Evolutionary conservation across 1,139 yeast species (phyloP), one percentile per base, ranked within the genome.

Genomic region (Hansenula anomala): DNA sequence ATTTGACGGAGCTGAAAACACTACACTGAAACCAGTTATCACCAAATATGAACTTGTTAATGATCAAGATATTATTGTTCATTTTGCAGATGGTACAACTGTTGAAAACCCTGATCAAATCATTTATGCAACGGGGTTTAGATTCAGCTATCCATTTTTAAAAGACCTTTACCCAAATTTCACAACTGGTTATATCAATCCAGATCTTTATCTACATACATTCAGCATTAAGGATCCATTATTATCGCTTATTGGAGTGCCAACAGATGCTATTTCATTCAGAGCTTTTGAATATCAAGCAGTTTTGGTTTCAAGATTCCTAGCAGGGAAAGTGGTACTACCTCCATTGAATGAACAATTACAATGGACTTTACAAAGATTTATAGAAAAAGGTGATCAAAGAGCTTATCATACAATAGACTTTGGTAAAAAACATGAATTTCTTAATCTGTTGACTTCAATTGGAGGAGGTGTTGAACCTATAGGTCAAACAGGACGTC

Each of bases 111-210:
- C 61, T 22, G 73, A 69, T 44, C 49, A 56, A 39, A 52, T 70
- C 11, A 55, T 68, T 9, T 71, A 68, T 47, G 72, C 69, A 4
- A 71, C 76, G 0, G 76, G 76, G 0, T 71, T 67, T 50, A 61
- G 62, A 36, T 67, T 59, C 44, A 67, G 71, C 22, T 69, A 59
- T 44, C 75, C 76, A 6, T 70, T 64, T 41, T 54, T 71, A 39
- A 56, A 58, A 33, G 45, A 64, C 5, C 46, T 63, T 20, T 55
- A 54, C 24, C 58, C 59, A 8, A 42, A 46, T 39, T 55, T 47
- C 46, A 59, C 53, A 18, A 51, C 65, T n/a, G 74, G 53, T 6
- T 38, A 45, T 29, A 42, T 47, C 8, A 38, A 52, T 12, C 59
- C 57, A 16, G 54, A 48, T 26, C 44, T 64, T 17, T 69, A 58